Evolutionary conservation across 2,329 filamentous ascomycete genomes (phyloP).

Genomic region (Aspergillus proliferans): DNA sequence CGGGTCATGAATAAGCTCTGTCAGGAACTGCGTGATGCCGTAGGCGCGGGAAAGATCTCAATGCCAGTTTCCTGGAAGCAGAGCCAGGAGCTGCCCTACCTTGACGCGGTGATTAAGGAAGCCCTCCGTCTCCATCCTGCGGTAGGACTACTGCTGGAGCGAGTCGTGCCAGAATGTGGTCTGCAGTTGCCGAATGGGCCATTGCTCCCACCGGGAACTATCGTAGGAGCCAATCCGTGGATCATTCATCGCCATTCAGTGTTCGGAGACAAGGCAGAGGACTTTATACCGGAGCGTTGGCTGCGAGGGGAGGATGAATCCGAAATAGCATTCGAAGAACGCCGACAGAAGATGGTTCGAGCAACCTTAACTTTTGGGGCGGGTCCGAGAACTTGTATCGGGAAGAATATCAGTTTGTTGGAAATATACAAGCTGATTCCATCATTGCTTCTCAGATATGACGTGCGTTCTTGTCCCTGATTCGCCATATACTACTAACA

Average conservation of each 20-base stretch:
- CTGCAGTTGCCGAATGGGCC: conserved; percentile 16
- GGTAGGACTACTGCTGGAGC: conserved; percentile 17
- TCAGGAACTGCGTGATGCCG: conserved; percentile 42
- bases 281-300: conserved; percentile 20
- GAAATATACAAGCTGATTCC: conserved; percentile 46
- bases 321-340: conserved; percentile 6
- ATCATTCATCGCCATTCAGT: conserved; percentile 21
- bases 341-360: conserved; percentile 16
- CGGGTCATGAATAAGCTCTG: conserved; percentile 34
- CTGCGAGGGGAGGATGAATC: conserved; percentile 11
- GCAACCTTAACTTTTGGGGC: conserved; percentile 43
- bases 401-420: conserved; percentile 16
- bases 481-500: neutral
- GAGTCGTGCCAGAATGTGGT: conserved; percentile 17
- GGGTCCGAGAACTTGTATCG: conserved; percentile 35
- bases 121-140: conserved; percentile 21
- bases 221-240: conserved; percentile 29
- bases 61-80: conserved; percentile 19
- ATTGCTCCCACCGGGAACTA: conserved; percentile 20
- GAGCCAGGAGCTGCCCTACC: conserved; percentile 21
- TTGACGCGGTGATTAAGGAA: conserved; percentile 26
- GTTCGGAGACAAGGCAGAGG: conserved; percentile 16
- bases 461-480: neutral
- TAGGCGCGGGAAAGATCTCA: conserved; percentile 7
- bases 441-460: conserved; percentile 2